These are phyloP conservation scores for Trichosporon faecale DNA, from an alignment of 1,284 basidiomycete species.

Conservation along the genomic window DNA sequence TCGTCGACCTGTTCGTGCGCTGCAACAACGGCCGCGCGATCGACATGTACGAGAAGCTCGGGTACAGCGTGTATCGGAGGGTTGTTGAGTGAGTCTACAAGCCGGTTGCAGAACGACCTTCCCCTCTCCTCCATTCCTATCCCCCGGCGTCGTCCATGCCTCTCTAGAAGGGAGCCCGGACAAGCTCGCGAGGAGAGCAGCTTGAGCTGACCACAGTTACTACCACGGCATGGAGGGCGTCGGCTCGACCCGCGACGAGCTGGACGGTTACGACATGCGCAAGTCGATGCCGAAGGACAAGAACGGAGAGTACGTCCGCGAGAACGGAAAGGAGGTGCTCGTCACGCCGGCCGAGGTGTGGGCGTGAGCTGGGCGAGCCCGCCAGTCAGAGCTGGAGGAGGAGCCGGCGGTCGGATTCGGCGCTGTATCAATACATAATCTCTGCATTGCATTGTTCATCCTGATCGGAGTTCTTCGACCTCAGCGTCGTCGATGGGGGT, in stretches of 20 bases:
- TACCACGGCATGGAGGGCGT: conserved; percentile 51
- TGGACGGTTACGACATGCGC: conserved; percentile 52
- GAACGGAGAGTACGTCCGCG: conserved; percentile 32
- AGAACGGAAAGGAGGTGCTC: conserved; percentile 48
- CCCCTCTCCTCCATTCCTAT: no score
- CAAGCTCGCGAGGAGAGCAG: no score
- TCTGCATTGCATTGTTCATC: background rate
- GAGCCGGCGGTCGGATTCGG: background rate
- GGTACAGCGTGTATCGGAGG: conserved; percentile 51
- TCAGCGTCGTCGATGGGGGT: no score
- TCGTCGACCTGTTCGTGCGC: conserved; percentile 52
- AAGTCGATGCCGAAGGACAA: conserved; percentile 51
- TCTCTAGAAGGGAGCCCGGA: no score
- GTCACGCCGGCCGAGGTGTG: conserved; percentile 50
- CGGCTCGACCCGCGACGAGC: conserved; percentile 46
- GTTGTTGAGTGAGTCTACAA: conserved; percentile 49
- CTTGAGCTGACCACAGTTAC: conserved; percentile 39
- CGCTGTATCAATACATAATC: conserved; percentile 5
- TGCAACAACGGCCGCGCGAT: conserved; percentile 51
- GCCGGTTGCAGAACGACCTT: no score
- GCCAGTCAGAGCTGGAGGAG: background rate
- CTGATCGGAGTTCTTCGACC: no score
- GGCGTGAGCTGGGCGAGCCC: conserved; percentile 27
- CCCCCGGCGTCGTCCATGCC: no score
- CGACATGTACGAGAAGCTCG: conserved; percentile 52